These are phyloP conservation scores for Ascochyta koolunga DNA, from an alignment of 2,329 filamentous ascomycete genomes.

Conservation along the genomic window DNA sequence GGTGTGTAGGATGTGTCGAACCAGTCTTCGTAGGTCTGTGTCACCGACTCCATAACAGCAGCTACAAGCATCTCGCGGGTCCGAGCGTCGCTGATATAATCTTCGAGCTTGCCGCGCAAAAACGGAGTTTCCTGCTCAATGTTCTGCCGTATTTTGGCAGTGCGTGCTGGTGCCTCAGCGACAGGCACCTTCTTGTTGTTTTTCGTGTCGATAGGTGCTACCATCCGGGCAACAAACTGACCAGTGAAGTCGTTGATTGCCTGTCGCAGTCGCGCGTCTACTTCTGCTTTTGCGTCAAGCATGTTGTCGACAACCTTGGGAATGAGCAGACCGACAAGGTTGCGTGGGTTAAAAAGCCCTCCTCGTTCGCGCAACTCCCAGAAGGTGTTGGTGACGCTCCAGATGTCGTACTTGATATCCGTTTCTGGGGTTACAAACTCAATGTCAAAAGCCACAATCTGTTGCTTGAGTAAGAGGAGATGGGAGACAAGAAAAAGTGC, in stretches of 20 bases:
- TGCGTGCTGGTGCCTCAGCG: constrained; percentile 37
- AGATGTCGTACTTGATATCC: constrained; percentile 67
- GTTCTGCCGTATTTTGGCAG: constrained; percentile 57
- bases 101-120: constrained; percentile 62
- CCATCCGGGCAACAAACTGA: constrained; percentile 63
- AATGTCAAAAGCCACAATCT: constrained; percentile 95
- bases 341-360: constrained; percentile 68
- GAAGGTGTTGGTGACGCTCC: constrained; percentile 68
- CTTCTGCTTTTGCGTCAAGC: constrained; percentile 72
- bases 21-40: constrained; percentile 68
- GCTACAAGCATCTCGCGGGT: constrained; percentile 70
- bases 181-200: constrained; percentile 31
- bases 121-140: constrained; percentile 64
- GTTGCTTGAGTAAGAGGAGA: constrained; percentile 91
- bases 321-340: constrained; percentile 66
- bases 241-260: constrained; percentile 72
- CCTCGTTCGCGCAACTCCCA: constrained; percentile 70
- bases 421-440: constrained; percentile 70
- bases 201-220: constrained; percentile 50
- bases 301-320: constrained; percentile 73
- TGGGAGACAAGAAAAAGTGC: constrained; percentile 96
- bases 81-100: constrained; percentile 68
- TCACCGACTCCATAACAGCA: constrained; percentile 68
- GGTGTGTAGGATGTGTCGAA: constrained; percentile 59
- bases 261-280: constrained; percentile 66